A percentile compares a stretch with the other conserved stretches of the same genome.
Evolutionary conservation across 1,139 yeast species (phyloP).

Genomic region (Saccharomyces pastorianus): DNA sequence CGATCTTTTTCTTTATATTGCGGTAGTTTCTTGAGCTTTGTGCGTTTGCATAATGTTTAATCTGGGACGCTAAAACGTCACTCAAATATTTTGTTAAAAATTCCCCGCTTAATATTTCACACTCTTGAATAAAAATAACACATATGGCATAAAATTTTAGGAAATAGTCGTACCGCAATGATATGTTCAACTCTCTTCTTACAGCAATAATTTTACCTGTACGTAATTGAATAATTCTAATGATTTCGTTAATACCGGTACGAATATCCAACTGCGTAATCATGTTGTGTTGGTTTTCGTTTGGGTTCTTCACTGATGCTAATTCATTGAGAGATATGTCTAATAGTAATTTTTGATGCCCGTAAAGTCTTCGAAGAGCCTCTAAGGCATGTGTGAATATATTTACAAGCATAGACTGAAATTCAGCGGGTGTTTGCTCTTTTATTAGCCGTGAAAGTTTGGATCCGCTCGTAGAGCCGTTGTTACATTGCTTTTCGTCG

Average conservation of each 20-base stretch:
- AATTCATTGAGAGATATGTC: conserved; percentile 61
- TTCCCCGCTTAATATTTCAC: conserved; percentile 78
- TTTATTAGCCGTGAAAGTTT: conserved; percentile 50
- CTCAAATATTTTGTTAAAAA: conserved; percentile 55
- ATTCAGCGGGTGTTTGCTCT: conserved; percentile 62
- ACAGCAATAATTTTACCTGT: conserved; percentile 73
- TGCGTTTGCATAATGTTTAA: conserved; percentile 50
- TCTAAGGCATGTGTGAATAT: conserved; percentile 62
- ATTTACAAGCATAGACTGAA: conserved; percentile 57
- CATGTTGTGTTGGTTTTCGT: conserved; percentile 32
- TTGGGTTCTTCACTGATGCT: conserved; percentile 21
- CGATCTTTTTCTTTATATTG: conserved; percentile 43
- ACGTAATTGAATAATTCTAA: conserved; percentile 67
- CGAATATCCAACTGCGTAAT: conserved; percentile 58
- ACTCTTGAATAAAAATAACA: conserved; percentile 66
- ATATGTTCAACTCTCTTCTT: conserved; percentile 63
- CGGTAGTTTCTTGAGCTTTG: conserved; percentile 47
- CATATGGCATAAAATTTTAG: conserved; percentile 59
- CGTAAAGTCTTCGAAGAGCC: conserved; percentile 61
- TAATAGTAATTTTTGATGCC: conserved; percentile 71
- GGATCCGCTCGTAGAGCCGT: conserved; percentile 16
- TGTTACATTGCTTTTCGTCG: conserved; percentile 4
- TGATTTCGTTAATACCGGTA: conserved; percentile 44
- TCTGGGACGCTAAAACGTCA: conserved; percentile 60
- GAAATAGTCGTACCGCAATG: conserved; percentile 47